Base-by-base conservation (phyloP, 441 rosid genomes). In the Erodium moschatum region DNA sequence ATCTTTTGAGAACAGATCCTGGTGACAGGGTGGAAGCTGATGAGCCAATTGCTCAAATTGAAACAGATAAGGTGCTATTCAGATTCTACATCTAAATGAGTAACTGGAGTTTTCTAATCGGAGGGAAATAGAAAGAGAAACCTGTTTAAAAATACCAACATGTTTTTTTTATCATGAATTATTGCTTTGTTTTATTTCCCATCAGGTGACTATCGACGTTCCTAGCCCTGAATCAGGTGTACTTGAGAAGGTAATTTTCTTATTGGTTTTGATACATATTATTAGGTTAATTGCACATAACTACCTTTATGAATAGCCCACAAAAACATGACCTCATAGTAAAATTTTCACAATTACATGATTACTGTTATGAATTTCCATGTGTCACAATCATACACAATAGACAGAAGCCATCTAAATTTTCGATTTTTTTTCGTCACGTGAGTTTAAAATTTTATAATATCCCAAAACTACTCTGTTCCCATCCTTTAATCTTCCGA, bases 41-140 rank as follows among this genome's bases (percentile, higher is more conserved):
- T 68, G 98, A 93, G 81, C 77, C 96, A 42, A 88, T 91, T 83
- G 98, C 97, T 64, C 97, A 93, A 79, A 88, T 93, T 71, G 98
- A 93, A 80, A 93, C 98, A 12, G 97, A 93, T 81, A 93, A 93
- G 90, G 97, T 93, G 31, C 13, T 66, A 46, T 70, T 67, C 56
- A 38, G 21, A 58, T 60, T 20, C 27, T 16, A n/a, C 42, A 60
- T 13, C 58, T 68, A n/a, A 6, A 54, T 54, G 18, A n/a, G 15
- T 61, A 21, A 16, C 21, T 61, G 38, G 24, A 21, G 35, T 27
- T 61, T 61, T 61, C 65, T n/a, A 61, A 52, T 18, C 7, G 62
- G 21, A 54, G 21, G 48, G 10, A 42, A 42, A 42, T 42, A 54
- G 8, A 16, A 16, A 54, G 62, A 54, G 62, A 54, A n/a, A 18